Conservation (phyloP, 176 grass and related monocot genomes). For the bread wheat (Triticum aestivum) region DNA sequence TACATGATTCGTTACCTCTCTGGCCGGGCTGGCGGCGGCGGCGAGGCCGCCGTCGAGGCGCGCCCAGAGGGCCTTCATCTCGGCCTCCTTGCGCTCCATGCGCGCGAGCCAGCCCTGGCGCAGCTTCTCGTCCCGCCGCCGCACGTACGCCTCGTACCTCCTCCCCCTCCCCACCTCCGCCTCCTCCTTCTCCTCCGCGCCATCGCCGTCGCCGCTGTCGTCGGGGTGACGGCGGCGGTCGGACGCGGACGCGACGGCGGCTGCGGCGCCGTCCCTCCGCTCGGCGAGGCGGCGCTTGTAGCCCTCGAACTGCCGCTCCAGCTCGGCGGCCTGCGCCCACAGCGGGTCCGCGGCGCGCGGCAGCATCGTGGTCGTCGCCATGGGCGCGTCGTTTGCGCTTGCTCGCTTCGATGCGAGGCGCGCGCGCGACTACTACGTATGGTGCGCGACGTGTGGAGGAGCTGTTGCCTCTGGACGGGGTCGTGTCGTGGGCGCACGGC, state of each 20-base stretch:
- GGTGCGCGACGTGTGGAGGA: conserved; percentile 3
- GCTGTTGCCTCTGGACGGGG: conserved; percentile 5
- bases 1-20: conserved; percentile 20
- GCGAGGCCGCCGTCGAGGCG: conserved; percentile 31
- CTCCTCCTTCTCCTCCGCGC: not conserved
- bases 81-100: conserved; percentile 58
- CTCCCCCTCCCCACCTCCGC: conserved; percentile 30
- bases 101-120: conserved; percentile 46
- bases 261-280: not conserved
- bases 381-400: not conserved
- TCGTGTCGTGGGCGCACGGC: conserved; percentile 6
- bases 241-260: not conserved
- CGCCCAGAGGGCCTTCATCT: conserved; percentile 63
- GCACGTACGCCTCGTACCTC: conserved; percentile 54
- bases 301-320: conserved; percentile 55
- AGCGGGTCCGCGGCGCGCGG: conserved; percentile 8
- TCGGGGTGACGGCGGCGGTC: not conserved
- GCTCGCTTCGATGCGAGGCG: not conserved
- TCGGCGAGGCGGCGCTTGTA: conserved; percentile 50
- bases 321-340: conserved; percentile 55
- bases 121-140: conserved; percentile 60
- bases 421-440: not conserved
- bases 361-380: conserved; percentile 1
- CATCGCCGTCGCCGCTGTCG: not conserved
- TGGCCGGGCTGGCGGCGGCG: not conserved